Evolutionary conservation across 2,329 filamentous ascomycete genomes (phyloP).

Genomic region (Thelonectria discophora): DNA sequence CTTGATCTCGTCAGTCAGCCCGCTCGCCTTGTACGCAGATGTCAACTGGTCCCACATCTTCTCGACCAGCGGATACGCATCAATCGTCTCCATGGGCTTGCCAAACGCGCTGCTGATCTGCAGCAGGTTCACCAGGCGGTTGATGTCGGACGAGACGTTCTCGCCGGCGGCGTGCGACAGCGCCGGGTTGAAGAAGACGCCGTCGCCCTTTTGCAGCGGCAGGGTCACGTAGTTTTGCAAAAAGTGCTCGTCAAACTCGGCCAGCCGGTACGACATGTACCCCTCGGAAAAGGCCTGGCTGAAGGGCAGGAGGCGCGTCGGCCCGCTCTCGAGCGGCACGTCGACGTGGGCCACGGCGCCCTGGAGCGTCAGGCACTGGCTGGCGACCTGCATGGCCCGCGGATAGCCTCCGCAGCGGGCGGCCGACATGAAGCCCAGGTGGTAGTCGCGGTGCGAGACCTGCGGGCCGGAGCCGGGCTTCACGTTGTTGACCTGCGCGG

Average conservation of each 20-base stretch:
- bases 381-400: slow-evolving; percentile 60
- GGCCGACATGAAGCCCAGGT: slow-evolving; percentile 68
- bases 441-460: slow-evolving; percentile 68
- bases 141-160: slow-evolving; percentile 58
- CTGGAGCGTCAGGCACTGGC: slow-evolving; percentile 68
- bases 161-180: slow-evolving; percentile 70
- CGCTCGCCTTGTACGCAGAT: slow-evolving; percentile 45
- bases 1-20: slow-evolving; percentile 52
- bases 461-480: slow-evolving; percentile 66
- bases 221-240: slow-evolving; percentile 60
- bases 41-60: slow-evolving; percentile 54
- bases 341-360: slow-evolving; percentile 70
- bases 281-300: slow-evolving; percentile 66
- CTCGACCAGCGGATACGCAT: slow-evolving; percentile 59
- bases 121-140: slow-evolving; percentile 67
- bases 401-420: slow-evolving; percentile 59
- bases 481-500: slow-evolving; percentile 70
- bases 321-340: slow-evolving; percentile 66
- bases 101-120: slow-evolving; percentile 71
- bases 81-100: slow-evolving; percentile 70
- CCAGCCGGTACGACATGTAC: slow-evolving; percentile 64
- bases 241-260: slow-evolving; percentile 65
- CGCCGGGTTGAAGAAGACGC: slow-evolving; percentile 70
- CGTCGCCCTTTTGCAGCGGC: slow-evolving; percentile 64
- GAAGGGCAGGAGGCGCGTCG: slow-evolving; percentile 68